A percentile compares a stretch with the other conserved stretches of the same genome.
phyloP scores from a whole-genome alignment of 768 basidiomycete genomes.

The Lentinula lateritia region DNA sequence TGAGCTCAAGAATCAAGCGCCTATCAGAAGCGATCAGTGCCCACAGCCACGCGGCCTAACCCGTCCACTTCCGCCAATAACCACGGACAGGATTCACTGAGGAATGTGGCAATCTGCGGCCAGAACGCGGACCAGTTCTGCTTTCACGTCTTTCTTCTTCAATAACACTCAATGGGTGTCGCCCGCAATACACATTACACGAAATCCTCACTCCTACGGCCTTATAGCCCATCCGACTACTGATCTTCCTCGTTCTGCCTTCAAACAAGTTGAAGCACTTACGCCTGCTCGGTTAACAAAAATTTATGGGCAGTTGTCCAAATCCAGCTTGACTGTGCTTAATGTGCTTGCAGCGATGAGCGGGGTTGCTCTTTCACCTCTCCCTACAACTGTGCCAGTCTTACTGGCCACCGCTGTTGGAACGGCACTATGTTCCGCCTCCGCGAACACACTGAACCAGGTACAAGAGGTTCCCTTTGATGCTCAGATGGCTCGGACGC shows the following conservation, averaged over 20 bases:
- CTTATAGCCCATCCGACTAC: slow-evolving; percentile 11
- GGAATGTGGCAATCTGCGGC: slow-evolving; percentile 1
- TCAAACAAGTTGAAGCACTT: slow-evolving; percentile 34
- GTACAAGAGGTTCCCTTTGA: slow-evolving; percentile 93
- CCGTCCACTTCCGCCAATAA: background rate
- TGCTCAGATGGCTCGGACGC: slow-evolving; percentile 92
- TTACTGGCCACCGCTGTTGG: slow-evolving; percentile 85
- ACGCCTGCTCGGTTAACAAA: slow-evolving; percentile 49
- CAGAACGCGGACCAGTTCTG: slow-evolving; percentile 1
- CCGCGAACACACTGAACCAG: slow-evolving; percentile 94
- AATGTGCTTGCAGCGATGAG: slow-evolving; percentile 88
- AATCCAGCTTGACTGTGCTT: slow-evolving; percentile 75
- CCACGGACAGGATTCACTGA: background rate
- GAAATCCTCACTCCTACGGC: slow-evolving; percentile 12
- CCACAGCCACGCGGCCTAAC: background rate
- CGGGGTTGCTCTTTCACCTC: slow-evolving; percentile 87
- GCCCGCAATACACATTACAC: slow-evolving; percentile 6
- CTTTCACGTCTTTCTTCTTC: slow-evolving; percentile 58
- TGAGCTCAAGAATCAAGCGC: background rate
- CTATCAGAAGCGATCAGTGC: background rate
- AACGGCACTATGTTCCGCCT: slow-evolving; percentile 85
- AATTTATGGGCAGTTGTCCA: slow-evolving; percentile 79
- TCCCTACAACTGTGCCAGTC: slow-evolving; percentile 78
- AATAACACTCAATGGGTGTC: slow-evolving; percentile 51
- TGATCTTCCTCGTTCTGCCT: slow-evolving; percentile 17